These are phyloP conservation scores for Theobroma grandiflorum DNA, from an alignment of 441 rosid genomes.

Conservation along the genomic window DNA sequence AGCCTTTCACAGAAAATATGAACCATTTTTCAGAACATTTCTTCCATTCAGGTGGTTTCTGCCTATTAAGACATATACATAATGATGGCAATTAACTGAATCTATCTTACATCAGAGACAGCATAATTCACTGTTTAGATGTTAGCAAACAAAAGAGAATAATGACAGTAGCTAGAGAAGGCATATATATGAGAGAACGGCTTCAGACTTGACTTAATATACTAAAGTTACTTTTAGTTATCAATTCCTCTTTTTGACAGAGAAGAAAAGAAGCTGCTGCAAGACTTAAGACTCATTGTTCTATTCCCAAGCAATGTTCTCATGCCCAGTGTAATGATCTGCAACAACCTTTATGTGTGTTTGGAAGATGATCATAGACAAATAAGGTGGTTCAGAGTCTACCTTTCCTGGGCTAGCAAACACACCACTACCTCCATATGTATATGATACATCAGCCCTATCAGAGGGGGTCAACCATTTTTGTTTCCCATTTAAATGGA, in stretches of 20 bases:
- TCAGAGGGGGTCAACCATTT: not conserved
- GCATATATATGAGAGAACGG: not conserved
- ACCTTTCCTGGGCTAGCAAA: not conserved
- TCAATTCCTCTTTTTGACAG: not conserved
- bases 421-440: not conserved
- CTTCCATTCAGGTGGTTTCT: not conserved
- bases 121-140: not conserved
- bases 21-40: not conserved
- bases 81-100: not conserved
- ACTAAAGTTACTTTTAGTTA: not conserved
- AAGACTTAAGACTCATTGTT: not conserved
- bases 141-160: conserved; percentile 7
- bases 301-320: not conserved
- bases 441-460: not conserved
- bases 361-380: not conserved
- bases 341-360: too few species aligned
- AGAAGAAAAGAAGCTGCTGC: not conserved
- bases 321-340: not conserved
- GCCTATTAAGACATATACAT: not conserved
- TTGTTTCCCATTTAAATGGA: not conserved
- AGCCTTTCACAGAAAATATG: not conserved
- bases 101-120: not conserved
- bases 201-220: conserved; percentile 4
- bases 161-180: not conserved
- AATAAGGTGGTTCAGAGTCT: not conserved